Evolutionary conservation across 345 rosid genomes (phyloP).

Genomic region (Moricandia arvensis): DNA sequence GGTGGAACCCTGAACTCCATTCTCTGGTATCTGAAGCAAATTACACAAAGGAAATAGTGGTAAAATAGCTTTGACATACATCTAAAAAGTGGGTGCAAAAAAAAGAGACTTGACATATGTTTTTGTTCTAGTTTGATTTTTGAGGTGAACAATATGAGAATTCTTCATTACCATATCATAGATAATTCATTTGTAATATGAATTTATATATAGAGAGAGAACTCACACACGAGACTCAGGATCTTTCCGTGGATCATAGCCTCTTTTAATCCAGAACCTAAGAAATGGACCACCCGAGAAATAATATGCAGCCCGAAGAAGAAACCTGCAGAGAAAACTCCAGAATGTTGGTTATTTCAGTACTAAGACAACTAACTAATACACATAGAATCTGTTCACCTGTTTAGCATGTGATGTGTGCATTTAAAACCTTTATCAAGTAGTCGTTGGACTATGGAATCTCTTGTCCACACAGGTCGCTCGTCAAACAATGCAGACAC

Average conservation of each 20-base stretch:
- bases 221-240: slow-evolving; percentile 94
- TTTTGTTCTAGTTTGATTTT: neutral
- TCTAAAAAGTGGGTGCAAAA: neutral
- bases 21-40: slow-evolving; percentile 71
- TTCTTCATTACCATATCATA: neutral
- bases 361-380: slow-evolving; percentile 5
- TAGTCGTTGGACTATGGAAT: slow-evolving; percentile 59
- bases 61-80: slow-evolving; percentile 1
- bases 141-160: neutral
- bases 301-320: slow-evolving; percentile 84
- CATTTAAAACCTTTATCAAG: slow-evolving; percentile 66
- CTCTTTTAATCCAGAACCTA: slow-evolving; percentile 94
- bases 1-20: slow-evolving; percentile 88
- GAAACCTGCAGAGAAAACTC: slow-evolving; percentile 53
- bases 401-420: slow-evolving; percentile 61
- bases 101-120: neutral
- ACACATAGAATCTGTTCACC: slow-evolving; percentile 40
- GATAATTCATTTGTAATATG: slow-evolving; percentile 7
- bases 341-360: neutral
- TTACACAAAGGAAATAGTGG: neutral
- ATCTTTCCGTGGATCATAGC: slow-evolving; percentile 95
- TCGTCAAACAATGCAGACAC: slow-evolving; percentile 84
- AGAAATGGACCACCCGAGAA: slow-evolving; percentile 86
- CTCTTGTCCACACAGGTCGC: slow-evolving; percentile 88
- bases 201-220: slow-evolving; percentile 4